phyloP scores from a whole-genome alignment of 2,329 filamentous ascomycete genomes.

The Aureobasidium uvarum region DNA sequence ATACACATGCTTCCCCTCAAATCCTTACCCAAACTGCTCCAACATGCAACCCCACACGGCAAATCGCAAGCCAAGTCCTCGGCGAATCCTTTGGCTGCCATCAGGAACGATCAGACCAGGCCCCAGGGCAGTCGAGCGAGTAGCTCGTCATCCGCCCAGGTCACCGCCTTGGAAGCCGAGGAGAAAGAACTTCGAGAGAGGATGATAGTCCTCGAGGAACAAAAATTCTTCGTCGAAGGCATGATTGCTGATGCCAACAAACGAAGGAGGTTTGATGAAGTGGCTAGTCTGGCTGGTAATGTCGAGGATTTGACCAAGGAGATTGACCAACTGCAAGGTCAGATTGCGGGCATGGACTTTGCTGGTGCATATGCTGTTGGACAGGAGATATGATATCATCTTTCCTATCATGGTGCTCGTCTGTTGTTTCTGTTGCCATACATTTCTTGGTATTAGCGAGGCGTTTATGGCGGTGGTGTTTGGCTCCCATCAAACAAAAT shows the following conservation, averaged over 20 bases:
- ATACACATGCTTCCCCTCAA: conserved; percentile 85
- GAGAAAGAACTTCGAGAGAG: conserved; percentile 78
- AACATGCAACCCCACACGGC: conserved; percentile 57
- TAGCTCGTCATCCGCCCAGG: conserved; percentile 51
- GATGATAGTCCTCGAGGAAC: conserved; percentile 83
- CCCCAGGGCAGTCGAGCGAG: conserved; percentile 51
- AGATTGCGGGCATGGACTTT: conserved; percentile 41
- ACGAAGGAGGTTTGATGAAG: conserved; percentile 80
- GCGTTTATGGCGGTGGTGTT: conserved; percentile 10
- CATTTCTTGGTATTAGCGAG: conserved; percentile 14
- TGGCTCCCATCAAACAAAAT: not conserved
- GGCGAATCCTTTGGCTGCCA: conserved; percentile 54
- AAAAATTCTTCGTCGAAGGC: conserved; percentile 81
- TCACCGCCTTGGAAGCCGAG: conserved; percentile 72
- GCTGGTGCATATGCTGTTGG: conserved; percentile 35
- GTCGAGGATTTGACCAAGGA: conserved; percentile 78
- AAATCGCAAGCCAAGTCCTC: conserved; percentile 30
- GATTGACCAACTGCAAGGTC: conserved; percentile 55
- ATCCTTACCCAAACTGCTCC: conserved; percentile 49
- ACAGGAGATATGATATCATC: conserved; percentile 2
- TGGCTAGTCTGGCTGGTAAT: conserved; percentile 74
- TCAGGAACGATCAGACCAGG: conserved; percentile 51
- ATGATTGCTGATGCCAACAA: conserved; percentile 79
- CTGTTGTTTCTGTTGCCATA: not conserved
- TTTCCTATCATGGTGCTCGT: not conserved